Base-by-base conservation (phyloP, 495 filamentous ascomycete genomes). In the Neurospora sp. region DNA sequence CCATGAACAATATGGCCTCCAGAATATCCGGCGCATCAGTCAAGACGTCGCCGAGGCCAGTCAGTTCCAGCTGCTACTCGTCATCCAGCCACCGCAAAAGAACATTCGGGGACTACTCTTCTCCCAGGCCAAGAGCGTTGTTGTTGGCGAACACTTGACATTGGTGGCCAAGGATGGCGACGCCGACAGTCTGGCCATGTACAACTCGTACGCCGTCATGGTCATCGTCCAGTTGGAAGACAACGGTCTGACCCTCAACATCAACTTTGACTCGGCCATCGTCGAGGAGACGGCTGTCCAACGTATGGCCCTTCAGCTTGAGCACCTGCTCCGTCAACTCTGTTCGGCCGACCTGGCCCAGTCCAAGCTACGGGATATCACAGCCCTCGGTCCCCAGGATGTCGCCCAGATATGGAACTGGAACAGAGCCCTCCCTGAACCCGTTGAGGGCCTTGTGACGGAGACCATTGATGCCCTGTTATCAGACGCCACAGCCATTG, bases 1-100 rank as follows among this genome's bases (percentile, higher is more conserved):
- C 4, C 84, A 82, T 71, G 82, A 88, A 70, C 86, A 87, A 38
- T 71, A 78, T 12, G 86, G 86, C 10, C 74, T 89, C 8, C 84
- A 86, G 71, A 79, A 82, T 48, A 82, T 86, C 44, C 77, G 77
- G 35, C 76, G 72, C 31, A 71, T 85, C 3, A 74, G 76, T 41
- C 38, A 59, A 5, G 79, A 84, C 14, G 75, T 79, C 5, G 72
- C 73, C 11, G 75, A 71, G 5, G 81, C 79, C 0, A 84, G 84
- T 69, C 73, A 79, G 14, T 86, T 86, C 74, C 78, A 80, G 69
- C 84, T 78, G 31, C 73, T 85, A 3, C 66, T 90, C 0, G 79
- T 76, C n/a, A 74, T 88, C 27, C 77, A 86, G 44, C 38, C 70
- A 16, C 42, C 16, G 42, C 16, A 0, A 0, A n/a, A n/a, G 41